Evolutionary conservation across 208 protist genomes (phyloP).

Genomic region (Leishmania arabica): DNA sequence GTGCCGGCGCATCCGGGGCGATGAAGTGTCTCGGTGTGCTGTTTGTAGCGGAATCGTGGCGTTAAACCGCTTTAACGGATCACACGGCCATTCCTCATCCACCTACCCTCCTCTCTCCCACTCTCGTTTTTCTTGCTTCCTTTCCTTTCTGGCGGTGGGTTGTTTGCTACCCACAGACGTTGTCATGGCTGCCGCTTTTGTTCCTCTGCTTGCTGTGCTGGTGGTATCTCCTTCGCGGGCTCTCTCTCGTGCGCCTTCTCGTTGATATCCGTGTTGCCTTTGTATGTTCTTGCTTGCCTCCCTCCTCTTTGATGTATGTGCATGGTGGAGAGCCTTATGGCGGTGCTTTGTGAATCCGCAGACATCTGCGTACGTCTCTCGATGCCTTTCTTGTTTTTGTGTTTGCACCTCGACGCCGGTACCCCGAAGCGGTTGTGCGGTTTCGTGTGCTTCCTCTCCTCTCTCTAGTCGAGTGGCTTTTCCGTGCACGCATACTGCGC

Average conservation of each 20-base stretch:
- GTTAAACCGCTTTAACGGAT: not conserved
- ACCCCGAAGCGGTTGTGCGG: not conserved
- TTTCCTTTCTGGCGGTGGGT: not conserved
- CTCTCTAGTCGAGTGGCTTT: not conserved
- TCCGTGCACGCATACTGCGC: not conserved
- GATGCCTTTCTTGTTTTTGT: not conserved
- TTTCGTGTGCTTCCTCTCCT: constrained; percentile 4
- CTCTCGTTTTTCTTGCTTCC: not conserved
- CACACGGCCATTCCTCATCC: not conserved
- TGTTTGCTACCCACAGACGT: not conserved
- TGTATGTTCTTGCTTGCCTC: not conserved
- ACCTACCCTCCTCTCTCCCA: too few species aligned
- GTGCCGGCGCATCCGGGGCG: not conserved
- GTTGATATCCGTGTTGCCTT: not conserved
- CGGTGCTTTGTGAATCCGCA: not conserved
- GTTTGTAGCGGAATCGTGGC: not conserved
- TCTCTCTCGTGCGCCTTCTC: not conserved
- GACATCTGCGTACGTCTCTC: not conserved
- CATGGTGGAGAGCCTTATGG: constrained; percentile 2
- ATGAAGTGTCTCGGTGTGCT: not conserved
- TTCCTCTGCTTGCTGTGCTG: not conserved
- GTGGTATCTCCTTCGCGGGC: not conserved
- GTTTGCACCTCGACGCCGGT: not conserved
- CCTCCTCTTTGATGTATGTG: not conserved
- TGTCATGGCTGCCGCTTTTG: not conserved